Evolutionary conservation across 2,329 filamentous ascomycete genomes (phyloP).

Genomic region (Byssoonygena ceratinophila): DNA sequence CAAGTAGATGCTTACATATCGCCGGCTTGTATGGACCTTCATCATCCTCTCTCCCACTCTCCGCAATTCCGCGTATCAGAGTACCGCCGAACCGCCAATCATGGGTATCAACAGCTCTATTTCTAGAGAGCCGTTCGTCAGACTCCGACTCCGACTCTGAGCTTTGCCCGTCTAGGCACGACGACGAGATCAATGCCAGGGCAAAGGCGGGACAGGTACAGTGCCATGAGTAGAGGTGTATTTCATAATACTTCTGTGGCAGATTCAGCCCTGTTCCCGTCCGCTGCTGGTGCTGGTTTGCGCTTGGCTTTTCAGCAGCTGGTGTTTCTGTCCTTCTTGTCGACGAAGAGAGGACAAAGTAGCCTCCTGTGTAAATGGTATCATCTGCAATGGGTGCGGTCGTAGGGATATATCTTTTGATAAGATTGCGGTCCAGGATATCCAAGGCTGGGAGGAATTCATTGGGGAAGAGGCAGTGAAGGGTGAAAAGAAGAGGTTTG

Average conservation of each 20-base stretch:
- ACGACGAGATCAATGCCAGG: conserved; percentile 53
- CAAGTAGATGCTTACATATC: conserved; percentile 81
- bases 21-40: conserved; percentile 13
- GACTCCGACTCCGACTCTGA: neutral
- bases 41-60: neutral
- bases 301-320: neutral
- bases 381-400: conserved; percentile 6
- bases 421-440: conserved; percentile 66
- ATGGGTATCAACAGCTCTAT: neutral
- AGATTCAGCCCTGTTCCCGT: conserved; percentile 2
- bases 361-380: conserved; percentile 37
- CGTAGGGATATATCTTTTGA: conserved; percentile 36
- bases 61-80: conserved; percentile 18
- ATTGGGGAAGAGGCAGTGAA: conserved; percentile 76
- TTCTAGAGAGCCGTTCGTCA: neutral
- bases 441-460: conserved; percentile 77
- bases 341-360: conserved; percentile 54
- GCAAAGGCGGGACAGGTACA: conserved; percentile 82
- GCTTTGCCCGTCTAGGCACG: too few species aligned
- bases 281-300: neutral
- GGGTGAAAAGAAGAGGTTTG: conserved; percentile 57
- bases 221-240: conserved; percentile 68
- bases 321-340: conserved; percentile 17
- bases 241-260: conserved; percentile 48
- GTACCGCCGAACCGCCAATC: conserved; percentile 31